Conservation (phyloP, 257 asterid species). For the Solanum habrochaites region DNA sequence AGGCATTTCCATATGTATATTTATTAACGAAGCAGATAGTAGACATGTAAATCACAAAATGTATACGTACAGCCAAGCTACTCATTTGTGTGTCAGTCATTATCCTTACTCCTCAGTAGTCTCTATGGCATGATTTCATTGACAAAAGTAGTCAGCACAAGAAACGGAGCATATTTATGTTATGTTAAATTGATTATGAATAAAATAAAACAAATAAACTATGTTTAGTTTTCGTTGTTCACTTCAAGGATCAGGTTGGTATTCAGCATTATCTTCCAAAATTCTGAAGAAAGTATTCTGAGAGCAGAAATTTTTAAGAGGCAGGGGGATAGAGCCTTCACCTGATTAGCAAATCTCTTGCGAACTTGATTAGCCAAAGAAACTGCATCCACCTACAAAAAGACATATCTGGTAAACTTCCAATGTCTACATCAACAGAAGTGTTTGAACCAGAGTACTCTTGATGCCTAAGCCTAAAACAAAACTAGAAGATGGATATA, state of each 20-base stretch:
- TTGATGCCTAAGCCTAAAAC: not conserved
- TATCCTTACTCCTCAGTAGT: not conserved
- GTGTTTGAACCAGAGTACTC: not conserved
- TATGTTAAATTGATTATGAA: not conserved
- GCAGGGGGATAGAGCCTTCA: constrained; percentile 5
- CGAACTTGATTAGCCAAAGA: constrained; percentile 62
- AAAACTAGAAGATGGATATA: not conserved
- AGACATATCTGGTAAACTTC: constrained; percentile 6
- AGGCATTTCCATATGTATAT: not conserved
- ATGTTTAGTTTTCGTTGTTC: not conserved
- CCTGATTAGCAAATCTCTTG: constrained; percentile 69
- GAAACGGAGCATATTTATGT: not conserved
- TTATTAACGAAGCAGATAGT: not conserved
- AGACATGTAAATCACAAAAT: not conserved
- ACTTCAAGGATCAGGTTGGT: not conserved
- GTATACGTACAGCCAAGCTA: not conserved
- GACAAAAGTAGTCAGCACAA: not conserved
- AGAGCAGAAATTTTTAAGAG: not conserved
- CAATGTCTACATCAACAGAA: not conserved
- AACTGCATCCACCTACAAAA: constrained; percentile 75
- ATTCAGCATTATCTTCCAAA: not conserved
- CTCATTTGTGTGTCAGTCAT: not conserved
- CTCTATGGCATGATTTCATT: not conserved
- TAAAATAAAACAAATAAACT: not conserved
- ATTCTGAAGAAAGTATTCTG: not conserved